These are phyloP conservation scores for Stagonosporopsis tanaceti DNA, from an alignment of 2,329 filamentous ascomycete species.

Conservation along the genomic window DNA sequence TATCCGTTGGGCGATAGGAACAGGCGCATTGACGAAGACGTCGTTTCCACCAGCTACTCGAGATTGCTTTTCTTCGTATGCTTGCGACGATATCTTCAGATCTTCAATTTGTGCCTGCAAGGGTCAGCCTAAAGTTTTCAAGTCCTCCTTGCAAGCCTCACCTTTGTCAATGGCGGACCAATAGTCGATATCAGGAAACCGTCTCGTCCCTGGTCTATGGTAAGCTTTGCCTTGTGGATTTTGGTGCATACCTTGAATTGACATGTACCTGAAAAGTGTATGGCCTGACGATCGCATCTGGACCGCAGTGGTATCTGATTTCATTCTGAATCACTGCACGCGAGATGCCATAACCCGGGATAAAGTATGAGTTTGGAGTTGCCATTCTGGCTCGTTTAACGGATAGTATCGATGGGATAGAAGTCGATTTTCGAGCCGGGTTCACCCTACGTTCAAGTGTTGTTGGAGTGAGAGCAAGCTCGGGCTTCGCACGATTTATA, in stretches of 20 bases:
- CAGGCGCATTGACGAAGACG: conserved; percentile 51
- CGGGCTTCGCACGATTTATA: conserved; percentile 36
- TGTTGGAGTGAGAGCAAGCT: conserved; percentile 25
- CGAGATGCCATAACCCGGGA: conserved; percentile 54
- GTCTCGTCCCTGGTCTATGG: conserved; percentile 47
- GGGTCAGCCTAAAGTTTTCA: conserved; percentile 21
- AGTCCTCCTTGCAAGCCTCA: conserved; percentile 20
- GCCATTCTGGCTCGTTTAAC: conserved; percentile 29
- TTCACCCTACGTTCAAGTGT: conserved; percentile 21
- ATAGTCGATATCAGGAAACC: conserved; percentile 53
- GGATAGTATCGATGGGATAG: conserved; percentile 2
- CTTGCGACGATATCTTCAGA: conserved; percentile 49
- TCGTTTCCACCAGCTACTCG: conserved; percentile 45
- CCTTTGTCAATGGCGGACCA: conserved; percentile 53
- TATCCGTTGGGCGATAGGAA: conserved; percentile 46
- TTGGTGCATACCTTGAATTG: too few species aligned
- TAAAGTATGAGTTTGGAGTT: conserved; percentile 51
- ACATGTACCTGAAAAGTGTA: conserved; percentile 52
- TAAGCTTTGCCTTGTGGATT: conserved; percentile 21
- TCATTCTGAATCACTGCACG: conserved; percentile 55
- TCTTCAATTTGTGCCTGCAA: conserved; percentile 53
- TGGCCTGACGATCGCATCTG: conserved; percentile 53
- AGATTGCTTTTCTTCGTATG: conserved; percentile 54
- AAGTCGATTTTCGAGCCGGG: conserved; percentile 20
- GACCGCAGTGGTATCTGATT: conserved; percentile 54